A percentile compares a stretch with the other conserved stretches of the same genome.
phyloP scores from a whole-genome alignment of 73 alveolate species.

The Symbiodinium pilosum region DNA sequence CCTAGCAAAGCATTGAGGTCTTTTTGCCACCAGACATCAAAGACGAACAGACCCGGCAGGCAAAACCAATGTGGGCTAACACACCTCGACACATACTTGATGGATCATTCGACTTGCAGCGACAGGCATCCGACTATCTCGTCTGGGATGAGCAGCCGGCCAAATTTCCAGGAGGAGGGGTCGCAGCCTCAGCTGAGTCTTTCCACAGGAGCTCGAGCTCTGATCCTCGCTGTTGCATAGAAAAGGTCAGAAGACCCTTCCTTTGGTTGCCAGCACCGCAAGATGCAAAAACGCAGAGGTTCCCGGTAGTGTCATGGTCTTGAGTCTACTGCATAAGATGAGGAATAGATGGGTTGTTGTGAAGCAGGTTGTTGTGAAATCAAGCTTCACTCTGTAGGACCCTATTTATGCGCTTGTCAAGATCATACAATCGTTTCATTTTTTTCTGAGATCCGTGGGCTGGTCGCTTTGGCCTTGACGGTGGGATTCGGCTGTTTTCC shows the following conservation, averaged over 20 bases:
- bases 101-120: background rate
- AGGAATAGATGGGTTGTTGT: too few species aligned
- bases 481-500: background rate
- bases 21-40: slow-evolving; percentile 55
- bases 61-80: too few species aligned
- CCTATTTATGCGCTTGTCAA: too few species aligned
- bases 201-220: background rate
- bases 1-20: too few species aligned
- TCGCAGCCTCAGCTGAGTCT: background rate
- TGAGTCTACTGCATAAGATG: too few species aligned
- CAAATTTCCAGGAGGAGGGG: slow-evolving; percentile 75
- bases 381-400: too few species aligned
- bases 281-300: slow-evolving; percentile 28
- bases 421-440: too few species aligned
- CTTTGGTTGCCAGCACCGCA: slow-evolving; percentile 79
- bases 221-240: background rate
- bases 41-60: slow-evolving; percentile 14
- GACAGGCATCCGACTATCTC: slow-evolving; percentile 20
- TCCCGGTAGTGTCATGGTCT: background rate
- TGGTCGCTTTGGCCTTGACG: background rate
- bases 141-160: slow-evolving; percentile 90
- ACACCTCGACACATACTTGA: background rate
- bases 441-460: too few species aligned
- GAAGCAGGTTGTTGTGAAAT: too few species aligned
- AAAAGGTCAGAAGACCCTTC: slow-evolving; percentile 50